Conservation (phyloP, 306 rosid species). For the Rosa multiflora region DNA sequence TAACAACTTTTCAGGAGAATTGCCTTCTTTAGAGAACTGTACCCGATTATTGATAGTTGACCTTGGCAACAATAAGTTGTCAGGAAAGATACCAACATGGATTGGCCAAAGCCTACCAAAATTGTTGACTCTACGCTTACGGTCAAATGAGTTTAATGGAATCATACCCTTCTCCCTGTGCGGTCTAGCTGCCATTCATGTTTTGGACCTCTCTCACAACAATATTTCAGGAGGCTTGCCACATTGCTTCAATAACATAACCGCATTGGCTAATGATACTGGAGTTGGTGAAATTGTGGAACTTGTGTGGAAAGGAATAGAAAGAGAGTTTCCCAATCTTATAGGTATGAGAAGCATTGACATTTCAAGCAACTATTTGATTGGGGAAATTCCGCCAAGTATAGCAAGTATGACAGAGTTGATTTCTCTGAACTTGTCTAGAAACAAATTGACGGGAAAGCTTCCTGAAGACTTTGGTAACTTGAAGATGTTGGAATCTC, state of each 20-base stretch:
- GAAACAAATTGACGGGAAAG: background rate
- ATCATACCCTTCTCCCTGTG: constrained; percentile 17
- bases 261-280: background rate
- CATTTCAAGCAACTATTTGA: background rate
- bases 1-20: background rate
- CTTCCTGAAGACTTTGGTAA: background rate
- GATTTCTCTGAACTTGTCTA: background rate
- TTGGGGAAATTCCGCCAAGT: background rate
- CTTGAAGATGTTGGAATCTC: too few species aligned
- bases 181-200: background rate
- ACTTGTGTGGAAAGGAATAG: background rate
- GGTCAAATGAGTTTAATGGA: constrained; percentile 17
- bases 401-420: background rate
- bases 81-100: background rate
- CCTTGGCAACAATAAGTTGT: background rate
- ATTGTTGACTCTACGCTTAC: background rate
- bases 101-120: background rate
- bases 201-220: constrained; percentile 23
- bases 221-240: constrained; percentile 17
- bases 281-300: background rate
- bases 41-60: background rate
- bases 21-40: constrained; percentile 6
- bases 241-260: constrained; percentile 15
- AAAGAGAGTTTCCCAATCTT: background rate
- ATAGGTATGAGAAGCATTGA: background rate